Percentiles rank a stretch among this genome's conserved stretches.
Conservation (phyloP, 2,329 filamentous ascomycete species). For the Trichoderma koningii region DNA sequence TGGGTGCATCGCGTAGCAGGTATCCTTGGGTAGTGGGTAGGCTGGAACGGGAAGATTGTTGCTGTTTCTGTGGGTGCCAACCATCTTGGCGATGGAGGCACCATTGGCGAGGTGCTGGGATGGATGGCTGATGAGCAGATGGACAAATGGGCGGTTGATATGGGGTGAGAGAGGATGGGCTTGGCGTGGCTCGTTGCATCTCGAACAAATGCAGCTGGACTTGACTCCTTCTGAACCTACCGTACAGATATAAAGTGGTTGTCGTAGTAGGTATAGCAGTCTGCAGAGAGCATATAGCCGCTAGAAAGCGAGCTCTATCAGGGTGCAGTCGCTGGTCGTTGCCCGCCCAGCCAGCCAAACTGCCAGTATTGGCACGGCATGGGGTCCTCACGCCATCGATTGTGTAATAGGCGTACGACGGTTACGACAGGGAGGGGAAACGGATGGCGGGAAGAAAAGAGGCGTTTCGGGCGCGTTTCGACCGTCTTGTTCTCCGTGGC, state of each 20-base stretch:
- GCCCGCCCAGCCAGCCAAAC: not conserved
- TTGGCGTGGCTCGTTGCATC: slow-evolving; percentile 23
- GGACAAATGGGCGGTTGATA: slow-evolving; percentile 1
- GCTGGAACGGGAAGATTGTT: too few species aligned
- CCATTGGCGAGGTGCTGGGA: not conserved
- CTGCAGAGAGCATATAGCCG: slow-evolving; percentile 8
- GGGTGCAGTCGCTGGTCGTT: not conserved
- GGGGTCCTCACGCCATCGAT: slow-evolving; percentile 27
- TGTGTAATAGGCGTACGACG: slow-evolving; percentile 27
- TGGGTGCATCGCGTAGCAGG: too few species aligned
- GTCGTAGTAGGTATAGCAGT: not conserved
- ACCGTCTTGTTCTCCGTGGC: not conserved
- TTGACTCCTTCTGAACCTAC: slow-evolving; percentile 7
- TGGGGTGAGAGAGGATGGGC: not conserved
- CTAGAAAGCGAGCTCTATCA: not conserved
- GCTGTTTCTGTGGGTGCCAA: too few species aligned
- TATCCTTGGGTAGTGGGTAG: too few species aligned
- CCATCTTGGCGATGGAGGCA: not conserved
- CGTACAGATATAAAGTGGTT: not conserved
- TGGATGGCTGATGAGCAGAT: not conserved
- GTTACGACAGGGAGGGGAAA: slow-evolving; percentile 22
- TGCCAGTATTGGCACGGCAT: slow-evolving; percentile 11
- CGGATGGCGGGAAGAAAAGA: slow-evolving; percentile 6
- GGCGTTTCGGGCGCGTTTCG: not conserved
- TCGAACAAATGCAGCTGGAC: slow-evolving; percentile 3